Percentiles rank a stretch among this genome's conserved stretches.
Evolutionary conservation across 2,329 filamentous ascomycete species (phyloP).

Genomic region (Fusarium redolens): DNA sequence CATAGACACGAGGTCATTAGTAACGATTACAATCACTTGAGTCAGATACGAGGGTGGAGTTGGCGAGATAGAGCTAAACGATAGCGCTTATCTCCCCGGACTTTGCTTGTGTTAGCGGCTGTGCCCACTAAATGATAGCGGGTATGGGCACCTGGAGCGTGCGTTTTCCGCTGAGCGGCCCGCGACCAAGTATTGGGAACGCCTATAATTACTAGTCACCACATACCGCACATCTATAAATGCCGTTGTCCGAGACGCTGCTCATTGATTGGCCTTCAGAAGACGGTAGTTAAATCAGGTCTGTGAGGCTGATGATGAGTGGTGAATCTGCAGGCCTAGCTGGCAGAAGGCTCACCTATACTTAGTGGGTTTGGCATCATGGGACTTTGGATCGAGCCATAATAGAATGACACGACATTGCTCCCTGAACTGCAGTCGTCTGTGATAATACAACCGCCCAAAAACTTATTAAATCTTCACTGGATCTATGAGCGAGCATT

Average conservation of each 20-base stretch:
- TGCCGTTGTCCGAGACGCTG: not conserved
- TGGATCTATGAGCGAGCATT: too few species aligned
- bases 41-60: not conserved
- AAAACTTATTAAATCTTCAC: accelerated
- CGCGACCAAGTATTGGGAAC: not conserved
- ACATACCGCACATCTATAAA: not conserved
- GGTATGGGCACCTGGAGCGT: not conserved
- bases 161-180: not conserved
- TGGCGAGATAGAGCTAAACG: not conserved
- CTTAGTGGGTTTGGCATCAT: not conserved
- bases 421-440: not conserved
- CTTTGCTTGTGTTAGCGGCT: not conserved
- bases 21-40: not conserved
- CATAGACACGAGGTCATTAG: not conserved
- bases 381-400: not conserved
- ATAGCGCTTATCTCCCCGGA: not conserved
- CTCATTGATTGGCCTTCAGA: not conserved
- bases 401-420: not conserved
- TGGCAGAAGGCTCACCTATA: not conserved
- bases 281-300: not conserved
- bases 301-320: not conserved
- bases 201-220: not conserved
- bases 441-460: accelerated
- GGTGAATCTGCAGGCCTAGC: not conserved
- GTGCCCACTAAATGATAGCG: not conserved